These are phyloP conservation scores for Cytospora leucostoma DNA, from an alignment of 2,329 filamentous ascomycete genomes.

Conservation along the genomic window DNA sequence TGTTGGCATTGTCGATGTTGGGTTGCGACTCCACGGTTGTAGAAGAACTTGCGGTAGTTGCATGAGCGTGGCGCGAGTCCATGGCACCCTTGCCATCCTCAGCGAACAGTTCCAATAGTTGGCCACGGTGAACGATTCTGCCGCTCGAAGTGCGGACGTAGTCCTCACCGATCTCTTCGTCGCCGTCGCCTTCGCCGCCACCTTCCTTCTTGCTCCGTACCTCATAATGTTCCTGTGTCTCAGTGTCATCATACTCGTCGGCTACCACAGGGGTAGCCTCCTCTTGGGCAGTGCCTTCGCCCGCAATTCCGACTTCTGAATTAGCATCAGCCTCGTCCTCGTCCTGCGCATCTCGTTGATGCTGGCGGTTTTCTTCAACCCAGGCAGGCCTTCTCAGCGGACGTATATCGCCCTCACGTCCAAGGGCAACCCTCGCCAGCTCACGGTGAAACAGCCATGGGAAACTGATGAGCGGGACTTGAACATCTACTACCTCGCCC, in stretches of 20 bases:
- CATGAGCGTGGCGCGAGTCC: background rate
- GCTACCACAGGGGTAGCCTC: background rate
- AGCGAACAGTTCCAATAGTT: constrained; percentile 36
- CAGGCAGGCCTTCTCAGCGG: constrained; percentile 1
- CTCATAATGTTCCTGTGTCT: constrained; percentile 9
- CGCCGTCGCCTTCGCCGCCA: constrained; percentile 8
- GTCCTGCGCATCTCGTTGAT: background rate
- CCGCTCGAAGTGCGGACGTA: constrained; percentile 34
- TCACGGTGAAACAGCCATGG: constrained; percentile 85
- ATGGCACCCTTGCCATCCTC: constrained; percentile 31
- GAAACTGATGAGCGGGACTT: constrained; percentile 85
- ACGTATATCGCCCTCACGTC: constrained; percentile 27
- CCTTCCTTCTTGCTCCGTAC: background rate
- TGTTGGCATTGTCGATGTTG: constrained; percentile 45
- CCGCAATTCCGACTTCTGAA: background rate
- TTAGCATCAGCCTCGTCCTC: background rate
- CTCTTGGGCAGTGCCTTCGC: background rate
- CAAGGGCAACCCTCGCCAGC: constrained; percentile 67
- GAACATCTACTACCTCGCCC: constrained; percentile 42
- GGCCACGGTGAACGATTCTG: constrained; percentile 37
- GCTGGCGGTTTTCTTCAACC: background rate
- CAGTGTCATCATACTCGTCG: background rate
- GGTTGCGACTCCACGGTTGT: background rate
- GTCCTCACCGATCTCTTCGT: constrained; percentile 26
- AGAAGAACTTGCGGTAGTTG: background rate